Base-by-base conservation (phyloP, 352 stramenopile species). In the Plasmopara viticola region DNA sequence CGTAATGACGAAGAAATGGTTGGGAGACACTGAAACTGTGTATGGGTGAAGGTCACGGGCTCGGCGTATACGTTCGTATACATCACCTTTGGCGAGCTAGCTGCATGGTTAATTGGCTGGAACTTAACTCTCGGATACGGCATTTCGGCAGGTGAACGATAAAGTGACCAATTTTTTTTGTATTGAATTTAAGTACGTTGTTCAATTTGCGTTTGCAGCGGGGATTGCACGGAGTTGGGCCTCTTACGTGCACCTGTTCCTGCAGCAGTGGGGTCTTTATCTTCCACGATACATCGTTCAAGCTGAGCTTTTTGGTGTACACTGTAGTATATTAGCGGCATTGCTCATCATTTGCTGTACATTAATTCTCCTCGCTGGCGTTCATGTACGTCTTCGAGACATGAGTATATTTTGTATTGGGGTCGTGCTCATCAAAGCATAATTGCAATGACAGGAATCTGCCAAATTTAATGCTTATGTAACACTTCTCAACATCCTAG, bases 81-180 rank as follows among this genome's bases (percentile, higher is more conserved):
- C 57, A 65, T 91, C 15, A 90, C 81, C 9, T 91, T 95, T 54
- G 87, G 84, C 25, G 84, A 94, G 42, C 69, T 96, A 20, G 75
- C 74, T 1, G 91, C 87, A 25, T 97, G 88, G 87, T 68, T 96
- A 18, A 87, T 96, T 46, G 90, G 88, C 10, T 97, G 88, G 88
- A 96, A 96, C 57, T 54, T 97, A 30, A 97, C 87, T 43, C 68
- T 97, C 14, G 89, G 90, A 30, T 97, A 97, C 49, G 90, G 89
- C 20, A 94, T 97, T 51, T 95, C 83, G 2, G 87, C 88, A 34
- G 82, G 75, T 86, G 58, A 46, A 14, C 29, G 30, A 20, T 13
- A 14, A 39, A 8, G 17, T 42, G 37, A 12, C 7, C 44, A 15
- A 2, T 3, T 39, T 25, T 14, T 40, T 13, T 40, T 47, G 13